Evolutionary conservation across 192 early-diverging fungal species (phyloP), one percentile per base, ranked within the genome.

Genomic region (Backusella circina): DNA sequence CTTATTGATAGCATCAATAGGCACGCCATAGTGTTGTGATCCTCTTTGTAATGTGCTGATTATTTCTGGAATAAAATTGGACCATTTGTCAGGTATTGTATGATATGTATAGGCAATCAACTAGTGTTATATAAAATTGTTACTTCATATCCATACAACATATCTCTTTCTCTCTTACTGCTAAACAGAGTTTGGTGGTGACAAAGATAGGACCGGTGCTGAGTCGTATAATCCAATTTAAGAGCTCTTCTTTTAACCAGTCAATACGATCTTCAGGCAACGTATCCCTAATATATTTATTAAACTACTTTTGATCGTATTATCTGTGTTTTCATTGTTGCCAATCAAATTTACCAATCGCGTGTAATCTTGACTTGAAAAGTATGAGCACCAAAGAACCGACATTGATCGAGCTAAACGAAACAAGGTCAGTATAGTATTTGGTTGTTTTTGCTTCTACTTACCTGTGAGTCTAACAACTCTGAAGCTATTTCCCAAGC

Each of bases 321-420:
- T 41, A 1, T 41, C 1, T 41, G 7, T 44, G 3, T n/a, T n/a
- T n/a, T n/a, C n/a, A n/a, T n/a, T 50, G 16, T 36, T 21, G 1
- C 2, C 5, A 26, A 31, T 69, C 10, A 21, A 71, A 13, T 31
- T 67, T 78, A 89, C 88, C 88, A 89, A 38, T 89, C 88, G 67
- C 88, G 77, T 37, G 85, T 68, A 2, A 89, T 85, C 67, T 89
- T 89, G 21, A 87, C 84, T 67, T 86, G 86, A 67, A 87, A 86
- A 0, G 86, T 89, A 39, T 89, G 88, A 0, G 88, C 88, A 4
- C 88, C 88, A 78, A 89, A 86, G 65, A 89, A 89, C n/a, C 85
- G 82, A 67, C 80, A 82, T 69, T 86, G 86, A 33, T 79, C 73
- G 23, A 78, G 73, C 83, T 86, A 67, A 10, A 73, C 26, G 6